phyloP scores from a whole-genome alignment of 768 basidiomycete genomes.

The Suillus decipiens region DNA sequence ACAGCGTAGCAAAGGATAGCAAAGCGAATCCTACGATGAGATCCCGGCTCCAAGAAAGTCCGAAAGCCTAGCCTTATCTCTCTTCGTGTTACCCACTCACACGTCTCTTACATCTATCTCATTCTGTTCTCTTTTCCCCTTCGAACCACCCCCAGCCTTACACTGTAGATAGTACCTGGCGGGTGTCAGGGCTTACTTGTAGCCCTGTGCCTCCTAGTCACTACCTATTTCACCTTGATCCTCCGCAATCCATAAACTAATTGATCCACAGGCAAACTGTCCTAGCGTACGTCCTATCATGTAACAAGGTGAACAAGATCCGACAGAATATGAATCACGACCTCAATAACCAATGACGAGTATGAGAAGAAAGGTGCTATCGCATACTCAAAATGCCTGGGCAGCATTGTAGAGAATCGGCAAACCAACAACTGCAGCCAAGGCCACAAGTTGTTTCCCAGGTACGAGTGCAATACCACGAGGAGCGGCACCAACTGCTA shows the following conservation, averaged over 20 bases:
- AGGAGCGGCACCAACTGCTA: slow-evolving; percentile 10
- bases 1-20: too few relatives aligned
- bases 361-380: neutral
- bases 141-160: too few relatives aligned
- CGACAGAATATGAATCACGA: neutral
- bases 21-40: too few relatives aligned
- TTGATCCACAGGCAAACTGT: neutral
- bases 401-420: slow-evolving; percentile 4
- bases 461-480: slow-evolving; percentile 11
- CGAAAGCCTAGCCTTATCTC: too few relatives aligned
- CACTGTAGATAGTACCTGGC: too few relatives aligned
- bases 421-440: slow-evolving; percentile 15
- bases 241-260: slow-evolving; percentile 10
- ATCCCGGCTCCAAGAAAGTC: too few relatives aligned
- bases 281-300: neutral
- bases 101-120: too few relatives aligned
- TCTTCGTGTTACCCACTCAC: too few relatives aligned
- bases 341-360: neutral
- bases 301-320: slow-evolving; percentile 4
- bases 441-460: neutral
- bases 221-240: neutral
- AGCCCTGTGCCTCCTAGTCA: neutral
- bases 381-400: neutral
- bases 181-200: neutral
- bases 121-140: too few relatives aligned